Percentiles rank a stretch among this genome's conserved stretches.
Conservation (phyloP, 2,329 filamentous ascomycete species). For the Monosporascus cannonballus region DNA sequence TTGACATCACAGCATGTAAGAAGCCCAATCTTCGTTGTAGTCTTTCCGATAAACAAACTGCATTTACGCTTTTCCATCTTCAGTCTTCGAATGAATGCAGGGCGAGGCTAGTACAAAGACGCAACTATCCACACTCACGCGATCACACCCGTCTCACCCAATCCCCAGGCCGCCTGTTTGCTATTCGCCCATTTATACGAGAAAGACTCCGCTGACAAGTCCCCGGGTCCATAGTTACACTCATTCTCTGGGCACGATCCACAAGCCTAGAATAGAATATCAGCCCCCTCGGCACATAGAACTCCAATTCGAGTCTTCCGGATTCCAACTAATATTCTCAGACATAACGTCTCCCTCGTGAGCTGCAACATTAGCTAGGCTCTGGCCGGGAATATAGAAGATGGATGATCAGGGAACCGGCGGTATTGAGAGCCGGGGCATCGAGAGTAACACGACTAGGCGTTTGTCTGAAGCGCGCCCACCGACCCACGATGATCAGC, state of each 20-base stretch:
- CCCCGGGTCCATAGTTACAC: background rate
- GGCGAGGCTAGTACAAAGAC: background rate
- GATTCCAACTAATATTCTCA: background rate
- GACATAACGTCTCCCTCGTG: background rate
- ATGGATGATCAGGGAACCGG: slow-evolving; percentile 28
- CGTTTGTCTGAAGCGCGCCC: slow-evolving; percentile 25
- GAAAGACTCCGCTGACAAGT: background rate
- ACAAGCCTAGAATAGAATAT: background rate
- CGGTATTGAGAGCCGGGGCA: slow-evolving; percentile 24
- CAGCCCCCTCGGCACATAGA: background rate
- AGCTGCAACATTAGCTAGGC: background rate
- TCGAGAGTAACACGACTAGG: slow-evolving; percentile 24
- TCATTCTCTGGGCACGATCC: background rate
- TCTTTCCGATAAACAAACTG: background rate
- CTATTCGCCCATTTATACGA: slow-evolving; percentile 1
- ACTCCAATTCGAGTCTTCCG: background rate
- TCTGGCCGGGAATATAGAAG: slow-evolving; percentile 2
- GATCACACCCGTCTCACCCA: background rate
- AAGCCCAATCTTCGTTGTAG: background rate
- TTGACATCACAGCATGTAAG: background rate
- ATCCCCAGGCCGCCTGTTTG: background rate
- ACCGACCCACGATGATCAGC: slow-evolving; percentile 25
- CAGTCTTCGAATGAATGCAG: background rate
- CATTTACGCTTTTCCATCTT: background rate
- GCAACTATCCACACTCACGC: background rate